Percentiles rank a stretch among this genome's conserved stretches.
phyloP scores from a whole-genome alignment of 164 flowering plant species.

The Magnolia changhungtana region DNA sequence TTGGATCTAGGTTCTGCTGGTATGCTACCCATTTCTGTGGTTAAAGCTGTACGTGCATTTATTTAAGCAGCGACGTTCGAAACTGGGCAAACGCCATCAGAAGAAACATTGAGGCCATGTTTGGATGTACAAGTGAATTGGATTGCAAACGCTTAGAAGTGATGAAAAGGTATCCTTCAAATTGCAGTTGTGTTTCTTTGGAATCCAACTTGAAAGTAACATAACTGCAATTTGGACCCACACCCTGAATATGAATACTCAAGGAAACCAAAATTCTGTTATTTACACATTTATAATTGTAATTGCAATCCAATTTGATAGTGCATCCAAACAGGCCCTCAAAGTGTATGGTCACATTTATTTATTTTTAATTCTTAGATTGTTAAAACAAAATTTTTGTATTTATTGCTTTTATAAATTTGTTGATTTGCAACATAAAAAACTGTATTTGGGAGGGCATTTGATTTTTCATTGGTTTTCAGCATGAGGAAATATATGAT shows the following conservation, averaged over 20 bases:
- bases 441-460: too few relatives aligned
- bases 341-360: too few relatives aligned
- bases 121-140: not conserved
- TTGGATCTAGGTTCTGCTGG: constrained; percentile 53
- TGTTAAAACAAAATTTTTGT: too few relatives aligned
- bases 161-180: not conserved
- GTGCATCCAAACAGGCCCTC: too few relatives aligned
- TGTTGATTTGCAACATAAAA: too few relatives aligned
- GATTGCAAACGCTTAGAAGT: not conserved
- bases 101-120: constrained; percentile 28
- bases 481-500: too few relatives aligned
- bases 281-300: too few relatives aligned
- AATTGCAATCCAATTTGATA: too few relatives aligned
- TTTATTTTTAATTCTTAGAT: too few relatives aligned
- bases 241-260: not conserved
- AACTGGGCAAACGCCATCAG: constrained; percentile 41
- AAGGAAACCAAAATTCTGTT: not conserved
- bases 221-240: not conserved
- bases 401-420: too few relatives aligned
- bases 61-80: constrained; percentile 69
- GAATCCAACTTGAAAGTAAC: too few relatives aligned
- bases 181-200: not conserved
- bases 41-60: constrained; percentile 75
- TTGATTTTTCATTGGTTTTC: too few relatives aligned
- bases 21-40: constrained; percentile 74